A percentile compares a stretch with the other conserved stretches of the same genome.
phyloP scores from a whole-genome alignment of 2,329 filamentous ascomycete species.

The Colletotrichum phormii region DNA sequence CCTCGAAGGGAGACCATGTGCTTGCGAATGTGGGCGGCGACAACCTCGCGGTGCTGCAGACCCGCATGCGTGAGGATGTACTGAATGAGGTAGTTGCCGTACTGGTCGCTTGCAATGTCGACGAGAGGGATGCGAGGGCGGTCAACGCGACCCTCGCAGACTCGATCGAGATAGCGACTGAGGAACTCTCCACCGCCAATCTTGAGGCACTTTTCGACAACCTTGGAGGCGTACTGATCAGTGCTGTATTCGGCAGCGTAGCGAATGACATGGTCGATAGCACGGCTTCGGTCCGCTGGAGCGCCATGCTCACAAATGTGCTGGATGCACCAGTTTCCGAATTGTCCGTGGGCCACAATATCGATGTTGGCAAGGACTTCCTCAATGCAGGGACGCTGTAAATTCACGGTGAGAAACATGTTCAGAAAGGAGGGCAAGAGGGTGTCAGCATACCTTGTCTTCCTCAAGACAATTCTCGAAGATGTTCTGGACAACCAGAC shows the following conservation, averaged over 20 bases:
- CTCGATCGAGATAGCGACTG: constrained; percentile 89
- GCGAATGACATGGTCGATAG: constrained; percentile 93
- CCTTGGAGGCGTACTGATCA: constrained; percentile 98
- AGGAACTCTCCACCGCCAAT: constrained; percentile 93
- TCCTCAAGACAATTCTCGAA: constrained; percentile 99
- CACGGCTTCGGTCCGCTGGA: constrained; percentile 89
- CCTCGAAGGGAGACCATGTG: constrained; percentile 99
- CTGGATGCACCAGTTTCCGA: constrained; percentile 99
- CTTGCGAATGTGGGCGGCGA: constrained; percentile 94
- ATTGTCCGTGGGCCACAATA: constrained; percentile 95
- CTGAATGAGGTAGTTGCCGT: constrained; percentile 98
- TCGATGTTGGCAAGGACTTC: constrained; percentile 96
- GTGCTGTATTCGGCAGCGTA: constrained; percentile 97
- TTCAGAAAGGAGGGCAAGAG: background rate
- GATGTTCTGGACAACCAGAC: constrained; percentile 98
- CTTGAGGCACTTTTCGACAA: constrained; percentile 99
- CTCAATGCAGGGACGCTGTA: constrained; percentile 94
- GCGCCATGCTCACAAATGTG: constrained; percentile 98
- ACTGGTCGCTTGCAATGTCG: constrained; percentile 98
- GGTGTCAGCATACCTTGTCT: constrained; percentile 79
- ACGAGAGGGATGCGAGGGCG: constrained; percentile 96
- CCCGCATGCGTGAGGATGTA: constrained; percentile 93
- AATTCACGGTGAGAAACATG: constrained; percentile 35
- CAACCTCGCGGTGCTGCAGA: constrained; percentile 89
- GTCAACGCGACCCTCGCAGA: constrained; percentile 90